Evolutionary conservation across 2,329 filamentous ascomycete species (phyloP).

Genomic region (Verticillium klebahnii): DNA sequence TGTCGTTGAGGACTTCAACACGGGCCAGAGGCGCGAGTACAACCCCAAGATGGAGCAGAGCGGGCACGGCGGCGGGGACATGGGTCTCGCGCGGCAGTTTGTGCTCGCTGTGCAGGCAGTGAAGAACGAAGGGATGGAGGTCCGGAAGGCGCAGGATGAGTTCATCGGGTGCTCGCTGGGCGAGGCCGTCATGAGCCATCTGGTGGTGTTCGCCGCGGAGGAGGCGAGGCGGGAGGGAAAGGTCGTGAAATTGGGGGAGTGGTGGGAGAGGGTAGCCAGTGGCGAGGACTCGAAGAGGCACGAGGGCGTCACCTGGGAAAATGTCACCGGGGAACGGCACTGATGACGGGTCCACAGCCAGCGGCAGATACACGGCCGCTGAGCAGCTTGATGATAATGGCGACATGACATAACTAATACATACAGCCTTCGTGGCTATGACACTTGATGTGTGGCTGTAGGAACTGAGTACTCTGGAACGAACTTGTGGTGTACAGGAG

Average conservation of each 20-base stretch:
- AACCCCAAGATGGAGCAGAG: slow-evolving; percentile 11
- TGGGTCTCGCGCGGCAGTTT: slow-evolving; percentile 71
- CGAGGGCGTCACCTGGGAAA: neutral
- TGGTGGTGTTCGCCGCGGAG: slow-evolving; percentile 90
- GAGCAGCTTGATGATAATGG: neutral
- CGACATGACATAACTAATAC: neutral
- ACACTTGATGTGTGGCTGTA: too few species aligned
- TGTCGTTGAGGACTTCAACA: slow-evolving; percentile 55
- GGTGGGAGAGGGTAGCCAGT: slow-evolving; percentile 53
- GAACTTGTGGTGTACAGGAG: too few species aligned
- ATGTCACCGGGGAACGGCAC: neutral
- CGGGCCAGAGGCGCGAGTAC: slow-evolving; percentile 8
- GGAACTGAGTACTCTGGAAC: too few species aligned
- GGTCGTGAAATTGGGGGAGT: slow-evolving; percentile 69
- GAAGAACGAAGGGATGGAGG: slow-evolving; percentile 63
- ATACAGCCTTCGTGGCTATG: neutral
- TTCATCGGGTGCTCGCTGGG: slow-evolving; percentile 80
- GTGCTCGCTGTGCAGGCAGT: slow-evolving; percentile 77
- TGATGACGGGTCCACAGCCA: neutral
- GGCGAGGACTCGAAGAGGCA: neutral
- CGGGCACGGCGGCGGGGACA: slow-evolving; percentile 12
- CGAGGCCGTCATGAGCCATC: slow-evolving; percentile 85
- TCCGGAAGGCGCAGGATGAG: slow-evolving; percentile 66
- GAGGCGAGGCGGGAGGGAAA: slow-evolving; percentile 67
- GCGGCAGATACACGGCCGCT: neutral